Percentiles rank a stretch among this genome's conserved stretches.
These are phyloP conservation scores for Niveomyces coronatus DNA, from an alignment of 2,329 filamentous ascomycete genomes.

Conservation along the genomic window DNA sequence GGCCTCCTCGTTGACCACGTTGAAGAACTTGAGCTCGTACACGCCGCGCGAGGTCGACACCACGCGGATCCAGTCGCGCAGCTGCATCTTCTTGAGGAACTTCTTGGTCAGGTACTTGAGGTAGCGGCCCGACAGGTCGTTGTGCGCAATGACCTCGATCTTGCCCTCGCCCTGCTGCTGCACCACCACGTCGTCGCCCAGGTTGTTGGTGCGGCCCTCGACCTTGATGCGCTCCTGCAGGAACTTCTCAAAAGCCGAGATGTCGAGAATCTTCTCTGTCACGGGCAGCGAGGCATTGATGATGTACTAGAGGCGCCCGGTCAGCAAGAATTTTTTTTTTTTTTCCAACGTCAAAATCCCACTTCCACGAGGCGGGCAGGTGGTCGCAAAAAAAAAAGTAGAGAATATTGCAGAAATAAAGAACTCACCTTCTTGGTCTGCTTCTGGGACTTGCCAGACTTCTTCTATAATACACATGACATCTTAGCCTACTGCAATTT, in stretches of 20 bases:
- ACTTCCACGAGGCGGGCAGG: too few species aligned
- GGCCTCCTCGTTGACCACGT: conserved; percentile 96
- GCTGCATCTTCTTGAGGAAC: conserved; percentile 99
- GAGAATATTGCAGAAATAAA: too few species aligned
- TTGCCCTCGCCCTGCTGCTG: conserved; percentile 89
- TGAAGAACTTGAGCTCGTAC: conserved; percentile 99
- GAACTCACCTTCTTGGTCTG: conserved; percentile 69
- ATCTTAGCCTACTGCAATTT: conserved; percentile 92
- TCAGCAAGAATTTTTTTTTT: conserved; percentile 11
- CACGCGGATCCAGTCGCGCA: conserved; percentile 99
- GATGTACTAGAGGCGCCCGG: conserved; percentile 60
- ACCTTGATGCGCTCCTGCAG: conserved; percentile 99
- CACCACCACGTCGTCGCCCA: conserved; percentile 87
- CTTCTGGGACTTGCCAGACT: conserved; percentile 65
- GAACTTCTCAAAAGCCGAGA: conserved; percentile 99
- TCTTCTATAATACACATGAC: conserved; percentile 52
- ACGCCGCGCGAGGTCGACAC: conserved; percentile 96
- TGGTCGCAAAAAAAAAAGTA: too few species aligned
- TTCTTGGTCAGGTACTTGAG: conserved; percentile 99
- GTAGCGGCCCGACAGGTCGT: conserved; percentile 96
- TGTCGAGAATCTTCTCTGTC: conserved; percentile 99
- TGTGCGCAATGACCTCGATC: conserved; percentile 95
- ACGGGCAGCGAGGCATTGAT: conserved; percentile 99
- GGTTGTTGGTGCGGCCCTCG: conserved; percentile 94
- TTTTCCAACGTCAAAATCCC: too few species aligned